Conservation (phyloP, 371 early-diverging fungal genomes). For the Zychaea mexicana region DNA sequence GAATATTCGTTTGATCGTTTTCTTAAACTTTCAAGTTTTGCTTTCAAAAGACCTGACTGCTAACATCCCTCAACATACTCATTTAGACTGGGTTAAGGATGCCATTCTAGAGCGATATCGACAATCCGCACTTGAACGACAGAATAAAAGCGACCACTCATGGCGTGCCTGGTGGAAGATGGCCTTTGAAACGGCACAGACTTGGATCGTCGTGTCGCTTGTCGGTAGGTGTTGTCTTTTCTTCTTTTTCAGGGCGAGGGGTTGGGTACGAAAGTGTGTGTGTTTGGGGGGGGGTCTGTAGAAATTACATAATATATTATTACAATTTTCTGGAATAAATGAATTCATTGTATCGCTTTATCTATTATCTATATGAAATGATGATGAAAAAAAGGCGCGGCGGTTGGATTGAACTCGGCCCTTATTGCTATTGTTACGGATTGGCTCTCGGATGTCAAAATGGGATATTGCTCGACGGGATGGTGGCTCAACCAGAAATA, state of each 20-base stretch:
- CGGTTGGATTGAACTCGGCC: conserved; percentile 84
- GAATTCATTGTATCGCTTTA: too few relatives aligned
- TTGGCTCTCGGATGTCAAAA: conserved; percentile 84
- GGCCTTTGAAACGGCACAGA: conserved; percentile 78
- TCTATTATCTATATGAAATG: too few relatives aligned
- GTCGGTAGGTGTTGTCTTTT: conserved; percentile 55
- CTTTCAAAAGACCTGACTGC: too few relatives aligned
- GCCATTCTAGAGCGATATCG: conserved; percentile 80
- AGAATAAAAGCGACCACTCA: conserved; percentile 52
- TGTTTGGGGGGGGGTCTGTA: too few relatives aligned
- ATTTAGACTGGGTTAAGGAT: conserved; percentile 90
- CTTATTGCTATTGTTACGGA: conserved; percentile 86
- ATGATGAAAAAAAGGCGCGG: conserved; percentile 55
- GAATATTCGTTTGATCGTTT: too few relatives aligned
- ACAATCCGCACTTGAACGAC: conserved; percentile 52
- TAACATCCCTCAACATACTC: background rate
- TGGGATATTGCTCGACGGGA: conserved; percentile 84
- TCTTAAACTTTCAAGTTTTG: too few relatives aligned
- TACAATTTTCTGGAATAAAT: too few relatives aligned
- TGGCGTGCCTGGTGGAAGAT: conserved; percentile 62
- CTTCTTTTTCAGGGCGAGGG: too few relatives aligned
- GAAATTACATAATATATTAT: too few relatives aligned
- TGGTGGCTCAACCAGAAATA: conserved; percentile 96
- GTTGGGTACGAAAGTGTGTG: too few relatives aligned
- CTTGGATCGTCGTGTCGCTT: conserved; percentile 85